These are phyloP conservation scores for Lodderomyces pseudojiufengensis DNA, from an alignment of 1,139 yeast genomes.

Conservation along the genomic window DNA sequence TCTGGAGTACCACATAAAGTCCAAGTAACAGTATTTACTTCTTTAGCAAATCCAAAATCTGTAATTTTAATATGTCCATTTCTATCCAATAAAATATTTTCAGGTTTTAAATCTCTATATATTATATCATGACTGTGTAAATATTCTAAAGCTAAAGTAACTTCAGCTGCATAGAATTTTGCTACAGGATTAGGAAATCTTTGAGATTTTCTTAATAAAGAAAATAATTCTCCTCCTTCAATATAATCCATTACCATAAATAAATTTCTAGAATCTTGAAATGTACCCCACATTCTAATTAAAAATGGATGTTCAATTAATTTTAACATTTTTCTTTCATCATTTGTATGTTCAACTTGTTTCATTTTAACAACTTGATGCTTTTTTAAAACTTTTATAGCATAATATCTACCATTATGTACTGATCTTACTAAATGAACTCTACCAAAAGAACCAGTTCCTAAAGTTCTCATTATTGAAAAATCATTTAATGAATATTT, in stretches of 20 bases:
- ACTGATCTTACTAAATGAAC: constrained; percentile 57
- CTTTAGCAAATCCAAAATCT: constrained; percentile 62
- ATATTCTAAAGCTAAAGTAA: constrained; percentile 54
- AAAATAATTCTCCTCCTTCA: constrained; percentile 60
- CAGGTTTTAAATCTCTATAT: constrained; percentile 60
- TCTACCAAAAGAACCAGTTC: constrained; percentile 63
- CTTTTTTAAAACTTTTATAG: constrained; percentile 56
- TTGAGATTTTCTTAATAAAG: constrained; percentile 54
- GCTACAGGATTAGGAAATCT: constrained; percentile 62
- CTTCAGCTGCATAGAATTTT: constrained; percentile 62
- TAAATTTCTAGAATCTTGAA: constrained; percentile 52
- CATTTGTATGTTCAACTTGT: constrained; percentile 63
- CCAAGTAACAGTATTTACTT: constrained; percentile 56
- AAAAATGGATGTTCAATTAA: constrained; percentile 57
- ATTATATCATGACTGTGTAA: constrained; percentile 55
- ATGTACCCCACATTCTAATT: constrained; percentile 65
- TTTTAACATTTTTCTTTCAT: constrained; percentile 55
- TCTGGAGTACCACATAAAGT: constrained; percentile 65
- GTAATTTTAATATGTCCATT: constrained; percentile 60
- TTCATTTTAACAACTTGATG: constrained; percentile 59
- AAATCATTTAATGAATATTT: constrained; percentile 53
- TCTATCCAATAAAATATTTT: constrained; percentile 53
- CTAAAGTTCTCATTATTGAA: constrained; percentile 52
- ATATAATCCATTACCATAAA: constrained; percentile 64
- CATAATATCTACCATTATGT: constrained; percentile 58